Evolutionary conservation across 495 filamentous ascomycete species (phyloP).

Genomic region (Pyrenula massariospora): DNA sequence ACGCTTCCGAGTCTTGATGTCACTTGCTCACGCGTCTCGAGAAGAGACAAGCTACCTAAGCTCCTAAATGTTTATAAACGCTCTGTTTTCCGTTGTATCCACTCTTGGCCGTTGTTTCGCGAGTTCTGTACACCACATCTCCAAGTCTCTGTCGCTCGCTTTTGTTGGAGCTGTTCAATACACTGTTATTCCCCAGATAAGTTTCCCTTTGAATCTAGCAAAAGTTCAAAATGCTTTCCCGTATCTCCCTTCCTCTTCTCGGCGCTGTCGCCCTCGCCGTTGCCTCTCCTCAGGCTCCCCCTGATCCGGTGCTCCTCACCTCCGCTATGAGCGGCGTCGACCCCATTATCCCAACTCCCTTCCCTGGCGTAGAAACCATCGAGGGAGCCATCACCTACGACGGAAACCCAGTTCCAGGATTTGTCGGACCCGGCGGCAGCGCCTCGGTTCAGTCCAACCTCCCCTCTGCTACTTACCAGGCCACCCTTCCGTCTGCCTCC

Average conservation of each 20-base stretch:
- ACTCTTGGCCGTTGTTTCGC: neutral
- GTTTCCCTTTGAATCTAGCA: too few relatives aligned
- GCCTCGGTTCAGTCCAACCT: constrained; percentile 33
- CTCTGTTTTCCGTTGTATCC: neutral
- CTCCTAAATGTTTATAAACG: neutral
- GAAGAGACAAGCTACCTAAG: neutral
- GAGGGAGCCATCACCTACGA: neutral
- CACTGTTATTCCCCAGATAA: too few relatives aligned
- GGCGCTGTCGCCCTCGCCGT: neutral
- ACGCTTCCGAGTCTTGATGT: neutral
- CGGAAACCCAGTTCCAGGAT: neutral
- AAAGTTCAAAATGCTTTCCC: neutral
- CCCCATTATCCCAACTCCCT: neutral
- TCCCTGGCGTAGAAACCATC: neutral
- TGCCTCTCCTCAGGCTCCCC: neutral
- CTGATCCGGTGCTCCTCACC: neutral
- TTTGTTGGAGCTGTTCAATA: too few relatives aligned
- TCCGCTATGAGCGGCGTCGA: neutral
- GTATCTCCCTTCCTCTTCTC: neutral
- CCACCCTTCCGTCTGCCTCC: constrained; percentile 24
- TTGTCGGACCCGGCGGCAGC: neutral
- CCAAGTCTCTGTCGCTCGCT: too few relatives aligned
- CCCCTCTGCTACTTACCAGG: constrained; percentile 42
- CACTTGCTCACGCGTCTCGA: neutral
- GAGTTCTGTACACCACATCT: too few relatives aligned